Evolutionary conservation across 2,329 filamentous ascomycete genomes (phyloP), one percentile per base, ranked within the genome.

Genomic region (Emergomyces pasteurianus): DNA sequence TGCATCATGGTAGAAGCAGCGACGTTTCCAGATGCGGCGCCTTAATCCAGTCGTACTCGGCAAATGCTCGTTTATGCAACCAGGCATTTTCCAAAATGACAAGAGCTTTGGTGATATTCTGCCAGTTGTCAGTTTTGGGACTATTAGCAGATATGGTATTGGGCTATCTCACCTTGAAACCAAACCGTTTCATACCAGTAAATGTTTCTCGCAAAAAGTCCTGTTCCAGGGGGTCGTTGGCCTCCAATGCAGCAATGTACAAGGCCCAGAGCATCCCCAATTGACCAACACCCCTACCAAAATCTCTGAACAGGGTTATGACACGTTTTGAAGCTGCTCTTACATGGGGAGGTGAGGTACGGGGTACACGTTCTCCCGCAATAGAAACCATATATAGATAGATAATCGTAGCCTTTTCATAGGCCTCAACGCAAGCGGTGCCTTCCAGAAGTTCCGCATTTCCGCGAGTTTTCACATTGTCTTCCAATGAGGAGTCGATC

Each of bases 381-480:
- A 65, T 69, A n/a, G 64, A 67, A 9, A 73, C 64, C 61, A 72
- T 69, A 58, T 73, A 69, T 6, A 74, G 63, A 60, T 69, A 72
- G 2, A 74, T 65, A 26, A 71, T 69, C 2, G 72, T 73, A 8
- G 72, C 72, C 58, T 73, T 73, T 49, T 74, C 72, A 58, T 73
- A 73, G 1, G 72, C 70, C 58, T 73, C 71, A 47, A 74, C 68
- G 57, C 72, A 73, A 18, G 71, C 72, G 5, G 67, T 69, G 61
- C 73, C 72, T 52, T 73, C 72, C 1, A 73, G 53, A 9, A 73
- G 62, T n/a, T 71, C 68, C 0, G 66, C 66, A 47, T 68, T 72
- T 4, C 66, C 68, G 58, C 73, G 60, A 73, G 73, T 61, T 75
- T 71, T 72, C 72, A 75, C 2, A 70, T 71, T 8, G 71, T 70